Evolutionary conservation across 75 land plant species (phyloP).

Genomic region (Pinus albicaulis): DNA sequence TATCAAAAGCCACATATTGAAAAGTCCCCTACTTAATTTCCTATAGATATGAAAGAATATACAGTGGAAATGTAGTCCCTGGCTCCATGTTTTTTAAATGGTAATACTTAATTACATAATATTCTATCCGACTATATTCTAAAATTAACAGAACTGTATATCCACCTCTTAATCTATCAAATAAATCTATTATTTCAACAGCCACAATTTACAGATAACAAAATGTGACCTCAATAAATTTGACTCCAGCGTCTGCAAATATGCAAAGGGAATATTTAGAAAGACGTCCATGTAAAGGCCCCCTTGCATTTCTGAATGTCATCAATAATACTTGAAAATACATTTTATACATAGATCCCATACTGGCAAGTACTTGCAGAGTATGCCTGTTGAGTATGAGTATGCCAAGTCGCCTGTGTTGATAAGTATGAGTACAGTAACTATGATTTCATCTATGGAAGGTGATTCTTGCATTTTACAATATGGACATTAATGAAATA

Average conservation of each 20-base stretch:
- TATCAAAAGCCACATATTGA: neutral
- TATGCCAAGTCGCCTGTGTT: too few relatives aligned
- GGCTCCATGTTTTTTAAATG: neutral
- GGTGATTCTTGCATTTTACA: too few relatives aligned
- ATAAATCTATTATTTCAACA: neutral
- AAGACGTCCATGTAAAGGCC: neutral
- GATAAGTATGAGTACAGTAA: too few relatives aligned
- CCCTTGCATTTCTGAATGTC: neutral
- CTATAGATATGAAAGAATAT: neutral
- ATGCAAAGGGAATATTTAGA: neutral
- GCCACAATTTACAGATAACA: neutral
- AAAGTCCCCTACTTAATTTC: neutral
- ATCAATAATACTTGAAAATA: neutral
- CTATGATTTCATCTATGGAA: too few relatives aligned
- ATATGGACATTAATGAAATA: too few relatives aligned
- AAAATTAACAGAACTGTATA: neutral
- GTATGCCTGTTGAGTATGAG: too few relatives aligned
- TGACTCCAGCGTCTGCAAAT: neutral
- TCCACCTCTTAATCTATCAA: neutral
- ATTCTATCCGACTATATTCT: neutral
- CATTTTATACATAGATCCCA: too few relatives aligned
- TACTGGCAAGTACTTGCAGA: too few relatives aligned
- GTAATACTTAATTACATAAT: neutral
- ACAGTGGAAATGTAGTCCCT: neutral
- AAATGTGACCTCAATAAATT: neutral